Evolutionary conservation across 1,139 yeast species (phyloP), one percentile per base, ranked within the genome.

Genomic region (Hyphopichia khmerensis): DNA sequence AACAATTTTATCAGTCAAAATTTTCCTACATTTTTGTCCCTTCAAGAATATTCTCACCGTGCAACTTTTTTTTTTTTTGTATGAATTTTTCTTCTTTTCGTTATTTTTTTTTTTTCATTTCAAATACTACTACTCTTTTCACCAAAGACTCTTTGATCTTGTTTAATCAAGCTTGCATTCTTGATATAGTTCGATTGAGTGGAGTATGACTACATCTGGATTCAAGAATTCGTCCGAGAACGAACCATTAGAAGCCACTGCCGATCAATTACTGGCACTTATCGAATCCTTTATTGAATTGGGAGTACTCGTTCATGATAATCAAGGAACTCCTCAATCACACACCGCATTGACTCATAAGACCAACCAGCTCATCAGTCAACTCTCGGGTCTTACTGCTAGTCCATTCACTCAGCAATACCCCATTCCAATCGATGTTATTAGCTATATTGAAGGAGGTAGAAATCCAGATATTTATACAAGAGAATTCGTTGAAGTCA

Each of bases 381-480:
- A 71, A 49, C 59, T 73, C 27, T 62, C 68, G 2, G 64, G 65
- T 1, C 51, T 73, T 33, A 63, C 69, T 8, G 52, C 64, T n/a
- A 60, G 62, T 40, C 67, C 69, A 1, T 57, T 56, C 37, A 62
- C 68, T 1, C 57, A 54, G 32, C 65, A 70, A 42, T 72, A 59
- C 41, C 80, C 83, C 1, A 73, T 88, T 2, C 96, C 96, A 0
- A 60, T 84, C 37, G 96, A 88, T 56, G 90, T 88, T 14, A 67
- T 88, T 7, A 82, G 84, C 47, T 87, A 93, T 59, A 88, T 93
- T 37, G 98, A 93, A 59, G 96, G 90, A 55, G 99, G 99, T 2
- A 73, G 99, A 51, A 93, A 93, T 58, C 99, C 99, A 0, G 98
- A 93, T 59, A 91, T 93, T 38, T 93, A 93, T 62, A 90, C 98